Base-by-base conservation (phyloP, 805 yeast species). In the Pichia sporocuriosa region DNA sequence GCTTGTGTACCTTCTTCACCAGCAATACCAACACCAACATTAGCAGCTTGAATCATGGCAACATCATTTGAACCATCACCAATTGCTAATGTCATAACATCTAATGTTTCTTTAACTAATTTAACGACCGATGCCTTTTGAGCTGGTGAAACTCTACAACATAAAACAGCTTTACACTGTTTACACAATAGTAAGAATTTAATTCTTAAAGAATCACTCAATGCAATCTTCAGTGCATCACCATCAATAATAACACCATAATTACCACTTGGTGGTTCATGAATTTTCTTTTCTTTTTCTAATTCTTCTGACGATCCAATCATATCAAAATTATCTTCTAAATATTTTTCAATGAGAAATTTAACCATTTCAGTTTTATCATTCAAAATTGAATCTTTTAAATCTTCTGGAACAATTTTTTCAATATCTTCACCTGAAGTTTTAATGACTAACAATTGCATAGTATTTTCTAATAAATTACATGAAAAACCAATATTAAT, bases 1-100 rank as follows among this genome's bases (percentile, higher is more conserved):
- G 93, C 93, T 62, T 84, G 93, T 47, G 93, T 68, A 56, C 95
- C 95, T 67, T 84, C 95, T 66, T 84, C 93, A 64, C 95, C 95
- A 3, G 89, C 89, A 57, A 84, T 84, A 65, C 95, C 95, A 42
- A 84, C 84, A 55, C 95, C 95, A 35, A 84, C 81, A 62, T 84
- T 81, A 1, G 94, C 93, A 23, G 88, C 79, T 61, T 84, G 95
- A 51, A 84, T 84, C 95, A 84, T 84, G 11, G 94, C 89, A 48
- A 84, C 95, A 65, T 84, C 95, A 58, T 84, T 84, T 17, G 93
- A 79, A 42, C 95, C 95, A 63, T 84, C 95, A 51, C 95, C 95
- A 57, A 84, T 83, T 7, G 93, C 90, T 44, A 84, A 63, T 1
- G 94, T 84, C 89, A 84, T 84, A 23, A 84, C 95, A 48, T 77